Base-by-base conservation (phyloP, 768 basidiomycete genomes). In the Tulasnella sp. region DNA sequence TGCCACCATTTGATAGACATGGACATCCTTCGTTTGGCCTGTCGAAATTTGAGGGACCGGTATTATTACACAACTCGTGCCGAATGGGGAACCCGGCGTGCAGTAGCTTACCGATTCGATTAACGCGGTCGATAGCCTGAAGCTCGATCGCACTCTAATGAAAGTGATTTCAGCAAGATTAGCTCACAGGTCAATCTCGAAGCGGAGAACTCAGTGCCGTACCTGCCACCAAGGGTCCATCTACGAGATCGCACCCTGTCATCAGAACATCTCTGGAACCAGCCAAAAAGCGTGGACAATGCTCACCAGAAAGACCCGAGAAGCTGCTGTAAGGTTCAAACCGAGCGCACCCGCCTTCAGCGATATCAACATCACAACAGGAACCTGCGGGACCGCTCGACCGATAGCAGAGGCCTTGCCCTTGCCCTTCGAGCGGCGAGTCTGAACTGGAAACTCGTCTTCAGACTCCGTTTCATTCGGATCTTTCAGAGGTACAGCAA, bases 1-100 rank as follows among this genome's bases (percentile, higher is more conserved):
- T 0, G 94, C 93, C 74, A 96, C 94, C 69, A 96, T 84, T 80
- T 96, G 94, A 80, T 94, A 96, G n/a, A n/a, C 93, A 78, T 91
- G 90, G 39, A 96, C 93, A 0, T 87, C 85, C 81, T 91, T 94
- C 78, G 83, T 92, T 82, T 96, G 94, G 17, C 94, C 94, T 78
- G 94, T 64, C 31, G 12, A 67, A 39, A 77, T 49, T 12, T 36
- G 19, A 31, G 15, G 6, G 6, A 25, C 5, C 7, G 1, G 25
- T 0, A 34, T 64, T 64, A 64, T 64, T 25, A 34, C 58, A 14
- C 58, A 67, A 64, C 15, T 12, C 76, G 29, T 74, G 67, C 69
- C 36, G 2, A 22, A 37, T 54, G 40, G n/a, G 29, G 37, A 22
- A 39, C 40, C 11, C n/a, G 70, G 45, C 70, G 25, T 11, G 34